Evolutionary conservation across 331 rosid genomes (phyloP), one percentile per base, ranked within the genome.

Genomic region (Malus hybrid): DNA sequence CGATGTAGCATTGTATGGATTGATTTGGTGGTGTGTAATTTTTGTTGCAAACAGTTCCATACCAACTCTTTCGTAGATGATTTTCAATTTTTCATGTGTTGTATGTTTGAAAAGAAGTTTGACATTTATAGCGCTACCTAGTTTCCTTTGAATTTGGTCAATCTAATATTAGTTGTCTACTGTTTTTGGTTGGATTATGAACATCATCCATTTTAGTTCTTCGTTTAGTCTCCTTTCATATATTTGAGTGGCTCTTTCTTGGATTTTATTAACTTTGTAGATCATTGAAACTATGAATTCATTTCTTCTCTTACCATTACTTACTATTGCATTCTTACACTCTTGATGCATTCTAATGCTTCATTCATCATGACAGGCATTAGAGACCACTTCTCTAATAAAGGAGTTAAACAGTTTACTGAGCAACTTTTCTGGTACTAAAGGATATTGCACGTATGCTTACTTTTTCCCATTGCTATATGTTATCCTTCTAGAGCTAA

Each of bases 371-470:
- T 82, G 75, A 46, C 77, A 94, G 99, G 99, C 57, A 90, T 94
- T 77, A 86, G 89, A 56, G 86, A 85, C 74, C 82, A 88, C 78
- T 94, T 97, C 80, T 78, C 96, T 44, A 68, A 73, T 71, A 63
- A 8, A 77, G 92, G 86, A 58, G 72, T 85, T 66, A 80, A 80
- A 68, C 77, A 60, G 8, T 73, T 87, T 81, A 88, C 95, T 94
- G 84, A 79, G 33, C 52, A 83, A 63, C 71, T 87, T 72, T 74
- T 84, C 99, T 42, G 96, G 87, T 58, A 74, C 19, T 78, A 22
- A 82, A 77, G 99, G 99, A 86, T 85, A 84, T 76, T 94, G 99
- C 88, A 13, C 90, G 99, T 94, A 92, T 39, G 83, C 42, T 78
- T 18, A 8, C 66, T n/a, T 66, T 7, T 44, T 7, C 56, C 8